Evolutionary conservation across 164 flowering plant species (phyloP).

Genomic region (Paratinospora sagittata): DNA sequence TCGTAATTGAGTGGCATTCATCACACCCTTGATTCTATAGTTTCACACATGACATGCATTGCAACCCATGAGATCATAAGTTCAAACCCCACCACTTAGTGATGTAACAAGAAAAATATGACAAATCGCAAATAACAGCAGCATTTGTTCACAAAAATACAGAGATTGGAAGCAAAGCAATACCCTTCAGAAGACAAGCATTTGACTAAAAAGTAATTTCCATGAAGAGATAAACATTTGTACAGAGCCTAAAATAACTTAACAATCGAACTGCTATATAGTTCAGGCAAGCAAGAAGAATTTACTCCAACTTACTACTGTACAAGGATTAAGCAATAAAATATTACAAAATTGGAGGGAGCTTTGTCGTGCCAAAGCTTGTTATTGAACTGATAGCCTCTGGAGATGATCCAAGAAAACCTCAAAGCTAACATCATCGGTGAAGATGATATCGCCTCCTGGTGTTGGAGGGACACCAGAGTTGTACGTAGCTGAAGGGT

Average conservation of each 20-base stretch:
- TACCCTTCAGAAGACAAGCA: background rate
- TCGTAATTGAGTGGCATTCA: too few relatives aligned
- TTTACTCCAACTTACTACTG: slow-evolving; percentile 24
- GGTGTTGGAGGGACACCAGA: slow-evolving; percentile 44
- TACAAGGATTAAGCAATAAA: slow-evolving; percentile 24
- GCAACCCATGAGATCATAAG: too few relatives aligned
- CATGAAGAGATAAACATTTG: background rate
- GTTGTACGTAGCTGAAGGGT: slow-evolving; percentile 92
- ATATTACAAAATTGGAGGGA: slow-evolving; percentile 32
- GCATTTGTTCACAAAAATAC: too few relatives aligned
- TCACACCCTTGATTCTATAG: too few relatives aligned
- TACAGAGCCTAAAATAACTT: background rate
- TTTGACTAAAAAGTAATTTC: background rate
- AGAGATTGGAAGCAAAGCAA: too few relatives aligned
- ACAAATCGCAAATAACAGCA: too few relatives aligned
- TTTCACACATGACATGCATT: too few relatives aligned
- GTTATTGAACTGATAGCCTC: slow-evolving; percentile 81
- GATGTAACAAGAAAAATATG: too few relatives aligned
- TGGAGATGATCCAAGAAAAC: slow-evolving; percentile 94
- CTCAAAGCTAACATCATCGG: slow-evolving; percentile 93
- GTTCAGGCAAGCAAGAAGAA: slow-evolving; percentile 4
- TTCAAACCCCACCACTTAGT: too few relatives aligned
- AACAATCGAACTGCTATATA: background rate
- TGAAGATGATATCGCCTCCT: slow-evolving; percentile 78
- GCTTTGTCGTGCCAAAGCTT: slow-evolving; percentile 1